Base-by-base conservation (phyloP, 768 basidiomycete genomes). In the Dioszegia hungarica region DNA sequence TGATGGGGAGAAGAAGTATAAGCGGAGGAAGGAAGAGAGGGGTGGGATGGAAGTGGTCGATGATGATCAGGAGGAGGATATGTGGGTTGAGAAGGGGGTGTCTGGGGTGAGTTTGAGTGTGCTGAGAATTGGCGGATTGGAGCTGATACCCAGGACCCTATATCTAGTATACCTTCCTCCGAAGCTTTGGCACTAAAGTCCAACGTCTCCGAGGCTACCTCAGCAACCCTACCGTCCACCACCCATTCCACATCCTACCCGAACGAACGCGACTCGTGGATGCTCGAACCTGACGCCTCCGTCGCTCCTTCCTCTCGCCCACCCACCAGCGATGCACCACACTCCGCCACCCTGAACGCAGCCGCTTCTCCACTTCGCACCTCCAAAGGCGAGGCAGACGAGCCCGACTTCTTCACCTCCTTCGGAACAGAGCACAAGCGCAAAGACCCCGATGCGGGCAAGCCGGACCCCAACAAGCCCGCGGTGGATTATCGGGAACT, bases 401-500 rank as follows among this genome's bases (percentile, higher is more conserved):
- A 81, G 2, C 82, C 87, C 24, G 94, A 98, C 76, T 93, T 95
- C 78, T 98, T 98, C 79, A 86, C 88, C 0, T 83, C 79, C 59
- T 79, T 99, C 40, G 94, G 94, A 3, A 88, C 83, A 5, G 90
- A 89, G 70, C 85, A 85, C 69, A 83, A 85, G 52, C 80, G 83
- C 45, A 68, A 71, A 59, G 72, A 70, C 59, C 64, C 64, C 8
- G 79, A 76, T 37, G 79, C 80, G 11, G 82, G 85, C 27, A 80
- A 79, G 60, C 83, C 83, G 2, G 82, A 88, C 75, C 84, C 85
- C 2, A 86, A 89, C 68, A 85, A 88, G 79, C 88, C 88, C 66
- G 40, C 34, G 36, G 78, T 67, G 4, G 33, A 54, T 19, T 45
- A 54, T 24, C 24, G 38, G 25, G 77, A 79, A 48, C 63, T 75